Percentiles rank a stretch among this genome's conserved stretches.
Conservation (phyloP, 257 asterid species). For the Leptodermis oblonga region DNA sequence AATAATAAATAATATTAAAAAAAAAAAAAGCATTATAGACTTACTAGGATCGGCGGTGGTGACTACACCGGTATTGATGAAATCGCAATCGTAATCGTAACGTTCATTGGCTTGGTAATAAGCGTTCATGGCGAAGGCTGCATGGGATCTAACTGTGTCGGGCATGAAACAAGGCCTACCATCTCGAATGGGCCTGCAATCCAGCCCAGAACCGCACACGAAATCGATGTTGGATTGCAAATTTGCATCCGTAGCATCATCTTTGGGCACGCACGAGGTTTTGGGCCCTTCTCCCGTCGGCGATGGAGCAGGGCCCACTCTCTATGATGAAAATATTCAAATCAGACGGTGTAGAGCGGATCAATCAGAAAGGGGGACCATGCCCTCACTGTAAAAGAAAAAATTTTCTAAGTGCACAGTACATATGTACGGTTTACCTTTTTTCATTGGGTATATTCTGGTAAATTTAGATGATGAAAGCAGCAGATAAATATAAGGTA, state of each 20-base stretch:
- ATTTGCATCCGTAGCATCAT: slow-evolving; percentile 27
- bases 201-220: slow-evolving; percentile 35
- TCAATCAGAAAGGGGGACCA: too few species aligned
- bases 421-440: too few species aligned
- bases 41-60: slow-evolving; percentile 42
- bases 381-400: too few species aligned
- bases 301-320: slow-evolving; percentile 15
- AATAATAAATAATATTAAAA: too few species aligned
- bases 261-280: slow-evolving; percentile 38
- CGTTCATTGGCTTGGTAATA: slow-evolving; percentile 43
- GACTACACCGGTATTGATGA: slow-evolving; percentile 23
- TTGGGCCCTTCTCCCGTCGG: slow-evolving; percentile 19
- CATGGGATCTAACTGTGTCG: slow-evolving; percentile 31
- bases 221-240: slow-evolving; percentile 45
- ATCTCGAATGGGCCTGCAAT: slow-evolving; percentile 39
- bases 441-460: too few species aligned
- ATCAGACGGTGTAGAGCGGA: not conserved
- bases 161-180: slow-evolving; percentile 47
- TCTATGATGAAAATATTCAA: slow-evolving; percentile 11
- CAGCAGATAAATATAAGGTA: too few species aligned
- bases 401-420: too few species aligned
- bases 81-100: slow-evolving; percentile 29
- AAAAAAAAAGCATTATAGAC: not conserved
- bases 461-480: too few species aligned
- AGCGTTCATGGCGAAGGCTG: slow-evolving; percentile 51